Percentiles rank a stretch among this genome's conserved stretches.
phyloP scores from a whole-genome alignment of 2,329 filamentous ascomycete species.

The Pseudomassariella vexata region DNA sequence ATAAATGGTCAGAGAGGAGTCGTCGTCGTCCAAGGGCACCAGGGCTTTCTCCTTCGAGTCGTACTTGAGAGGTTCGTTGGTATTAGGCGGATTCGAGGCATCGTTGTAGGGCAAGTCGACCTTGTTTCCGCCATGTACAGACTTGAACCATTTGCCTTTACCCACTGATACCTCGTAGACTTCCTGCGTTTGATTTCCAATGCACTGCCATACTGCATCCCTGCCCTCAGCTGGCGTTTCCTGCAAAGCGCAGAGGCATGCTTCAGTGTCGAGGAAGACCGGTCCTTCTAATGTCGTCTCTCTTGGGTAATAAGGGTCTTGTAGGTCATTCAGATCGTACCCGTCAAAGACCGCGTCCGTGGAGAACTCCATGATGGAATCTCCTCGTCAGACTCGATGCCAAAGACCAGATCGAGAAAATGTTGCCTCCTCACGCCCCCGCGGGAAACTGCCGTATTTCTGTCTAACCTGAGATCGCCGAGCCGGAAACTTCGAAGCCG shows the following conservation, averaged over 20 bases:
- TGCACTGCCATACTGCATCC: conserved; percentile 34
- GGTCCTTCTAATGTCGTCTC: conserved; percentile 20
- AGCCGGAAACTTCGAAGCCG: no score
- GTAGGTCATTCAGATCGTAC: no score
- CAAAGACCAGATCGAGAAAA: no score
- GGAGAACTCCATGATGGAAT: no score
- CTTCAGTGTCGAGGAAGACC: conserved; percentile 30
- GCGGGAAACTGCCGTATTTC: no score
- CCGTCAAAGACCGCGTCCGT: no score
- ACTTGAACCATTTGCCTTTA: conserved; percentile 39
- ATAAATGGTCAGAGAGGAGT: conserved; percentile 23
- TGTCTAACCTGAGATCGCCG: no score
- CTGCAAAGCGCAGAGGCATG: conserved; percentile 30
- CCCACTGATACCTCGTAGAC: conserved; percentile 29
- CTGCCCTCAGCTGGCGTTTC: conserved; percentile 12
- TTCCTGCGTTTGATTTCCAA: conserved; percentile 35
- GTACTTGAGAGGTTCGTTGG: conserved; percentile 21
- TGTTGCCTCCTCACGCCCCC: no score
- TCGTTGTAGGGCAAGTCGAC: conserved; percentile 26
- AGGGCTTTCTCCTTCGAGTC: conserved; percentile 17
- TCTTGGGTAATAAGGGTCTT: conserved; percentile 31
- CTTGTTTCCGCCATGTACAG: conserved; percentile 17
- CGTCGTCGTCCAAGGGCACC: conserved; percentile 15
- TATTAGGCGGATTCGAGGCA: conserved; percentile 28
- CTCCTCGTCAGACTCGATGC: no score